These are phyloP conservation scores for Plantago elongata DNA, from an alignment of 257 asterid genomes.

Conservation along the genomic window DNA sequence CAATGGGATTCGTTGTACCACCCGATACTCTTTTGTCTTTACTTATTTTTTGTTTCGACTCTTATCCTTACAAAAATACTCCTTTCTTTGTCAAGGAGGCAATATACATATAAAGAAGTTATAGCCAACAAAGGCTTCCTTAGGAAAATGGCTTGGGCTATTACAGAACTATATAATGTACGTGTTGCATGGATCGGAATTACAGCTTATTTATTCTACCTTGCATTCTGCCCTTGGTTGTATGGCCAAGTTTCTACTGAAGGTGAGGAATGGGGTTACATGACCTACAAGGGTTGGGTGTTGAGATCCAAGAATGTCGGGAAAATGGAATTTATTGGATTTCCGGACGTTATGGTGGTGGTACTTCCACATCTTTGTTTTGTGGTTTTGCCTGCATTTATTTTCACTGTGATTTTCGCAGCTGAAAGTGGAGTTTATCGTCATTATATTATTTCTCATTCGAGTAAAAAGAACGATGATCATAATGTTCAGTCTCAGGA, in stretches of 20 bases:
- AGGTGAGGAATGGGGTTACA: slow-evolving; percentile 54
- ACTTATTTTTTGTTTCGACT: slow-evolving; percentile 35
- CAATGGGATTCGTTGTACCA: slow-evolving; percentile 79
- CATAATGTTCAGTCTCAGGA: slow-evolving; percentile 25
- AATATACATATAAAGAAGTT: slow-evolving; percentile 41
- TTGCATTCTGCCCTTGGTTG: slow-evolving; percentile 82
- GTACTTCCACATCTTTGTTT: slow-evolving; percentile 74
- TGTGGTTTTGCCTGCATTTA: slow-evolving; percentile 60
- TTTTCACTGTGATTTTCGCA: slow-evolving; percentile 39
- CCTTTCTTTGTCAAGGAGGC: slow-evolving; percentile 37
- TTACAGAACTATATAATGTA: slow-evolving; percentile 40
- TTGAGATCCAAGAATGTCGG: slow-evolving; percentile 23
- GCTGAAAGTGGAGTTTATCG: slow-evolving; percentile 64
- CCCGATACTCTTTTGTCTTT: slow-evolving; percentile 58
- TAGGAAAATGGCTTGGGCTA: slow-evolving; percentile 48
- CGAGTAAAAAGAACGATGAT: slow-evolving; percentile 84
- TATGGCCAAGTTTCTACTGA: slow-evolving; percentile 55
- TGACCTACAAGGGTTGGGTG: slow-evolving; percentile 91
- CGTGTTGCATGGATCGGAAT: slow-evolving; percentile 46
- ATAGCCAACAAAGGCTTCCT: slow-evolving; percentile 42
- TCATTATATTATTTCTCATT: slow-evolving; percentile 48
- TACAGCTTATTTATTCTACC: slow-evolving; percentile 63
- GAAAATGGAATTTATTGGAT: slow-evolving; percentile 54
- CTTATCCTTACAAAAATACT: slow-evolving; percentile 54
- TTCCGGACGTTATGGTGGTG: slow-evolving; percentile 86